Evolutionary conservation across 2,329 filamentous ascomycete species (phyloP), one percentile per base, ranked within the genome.

Genomic region (Drechslera avenae): DNA sequence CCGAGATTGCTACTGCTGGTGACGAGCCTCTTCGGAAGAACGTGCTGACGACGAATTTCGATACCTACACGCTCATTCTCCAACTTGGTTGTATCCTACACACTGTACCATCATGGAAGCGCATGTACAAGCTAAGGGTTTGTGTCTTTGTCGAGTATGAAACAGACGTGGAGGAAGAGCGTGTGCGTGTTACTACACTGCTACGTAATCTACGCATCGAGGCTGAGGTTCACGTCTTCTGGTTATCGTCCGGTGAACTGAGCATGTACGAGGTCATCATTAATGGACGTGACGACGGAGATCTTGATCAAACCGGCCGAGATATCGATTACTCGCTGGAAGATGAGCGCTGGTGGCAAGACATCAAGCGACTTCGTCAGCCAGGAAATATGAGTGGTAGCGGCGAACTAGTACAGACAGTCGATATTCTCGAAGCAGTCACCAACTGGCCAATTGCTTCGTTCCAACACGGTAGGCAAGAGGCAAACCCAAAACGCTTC

Each of bases 111-210:
- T 85, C 87, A 0, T 96, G 90, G 90, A 89, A 88, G 63, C 84
- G 83, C 44, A 82, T 81, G 0, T 94, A 89, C 69, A 81, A 78
- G 33, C 74, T 95, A 6, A 86, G 91, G 32, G 88, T 96, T 3
- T 84, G 88, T 46, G 90, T 95, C 0, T 96, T 96, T 69, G 91
- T 96, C 16, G 91, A 96, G 66, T 95, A 95, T 60, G 90, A 94
- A 68, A 85, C 80, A 19, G 91, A 96, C 60, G 86, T 96, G 0
- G 84, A 88, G 32, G 89, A 95, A 71, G 91, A 96, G 71, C 79
- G 84, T 30, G 83, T 81, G 1, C 80, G 90, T 49, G 87, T 95
- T 13, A 84, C 84, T 52, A 84, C 87, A 1, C 78, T 96, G 2
- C 78, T 96, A 1, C 88, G 90, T 17, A 95, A 93, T 68, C 73